A percentile compares a stretch with the other conserved stretches of the same genome.
phyloP scores from a whole-genome alignment of 257 asterid genomes.

The Jacaranda mimosifolia region DNA sequence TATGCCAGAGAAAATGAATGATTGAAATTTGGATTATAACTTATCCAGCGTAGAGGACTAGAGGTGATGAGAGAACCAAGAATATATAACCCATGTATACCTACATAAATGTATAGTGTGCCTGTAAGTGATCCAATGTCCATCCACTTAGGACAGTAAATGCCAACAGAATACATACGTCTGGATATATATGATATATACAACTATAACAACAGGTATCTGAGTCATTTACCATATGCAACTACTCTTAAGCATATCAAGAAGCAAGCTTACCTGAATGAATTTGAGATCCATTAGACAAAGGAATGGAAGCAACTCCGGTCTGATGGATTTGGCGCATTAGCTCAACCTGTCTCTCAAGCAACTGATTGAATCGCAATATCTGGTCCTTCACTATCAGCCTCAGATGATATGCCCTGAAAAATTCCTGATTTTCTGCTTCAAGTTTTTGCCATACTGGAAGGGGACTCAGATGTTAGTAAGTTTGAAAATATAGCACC shows the following conservation, averaged over 20 bases:
- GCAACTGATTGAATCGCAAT: constrained; percentile 73
- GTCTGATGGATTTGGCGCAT: constrained; percentile 61
- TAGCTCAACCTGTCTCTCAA: constrained; percentile 81
- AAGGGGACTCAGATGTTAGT: constrained; percentile 38
- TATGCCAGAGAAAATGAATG: too few species aligned
- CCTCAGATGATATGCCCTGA: constrained; percentile 81
- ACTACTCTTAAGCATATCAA: constrained; percentile 6
- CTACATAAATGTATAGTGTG: too few species aligned
- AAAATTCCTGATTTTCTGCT: constrained; percentile 84
- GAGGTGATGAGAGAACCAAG: too few species aligned
- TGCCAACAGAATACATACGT: background rate
- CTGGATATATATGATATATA: background rate
- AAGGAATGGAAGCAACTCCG: constrained; percentile 55
- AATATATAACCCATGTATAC: too few species aligned
- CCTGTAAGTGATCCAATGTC: too few species aligned
- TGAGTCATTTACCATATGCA: background rate
- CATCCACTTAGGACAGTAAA: too few species aligned
- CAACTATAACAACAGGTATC: background rate
- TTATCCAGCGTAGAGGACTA: too few species aligned
- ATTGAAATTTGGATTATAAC: too few species aligned
- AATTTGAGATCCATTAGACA: constrained; percentile 71
- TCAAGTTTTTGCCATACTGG: constrained; percentile 99
- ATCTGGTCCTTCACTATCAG: constrained; percentile 90
- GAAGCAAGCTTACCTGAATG: constrained; percentile 60
- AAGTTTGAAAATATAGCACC: constrained; percentile 7